Percentiles rank a stretch among this genome's conserved stretches.
Evolutionary conservation across 2,329 filamentous ascomycete species (phyloP).

Genomic region (Aspergillus versicolor): DNA sequence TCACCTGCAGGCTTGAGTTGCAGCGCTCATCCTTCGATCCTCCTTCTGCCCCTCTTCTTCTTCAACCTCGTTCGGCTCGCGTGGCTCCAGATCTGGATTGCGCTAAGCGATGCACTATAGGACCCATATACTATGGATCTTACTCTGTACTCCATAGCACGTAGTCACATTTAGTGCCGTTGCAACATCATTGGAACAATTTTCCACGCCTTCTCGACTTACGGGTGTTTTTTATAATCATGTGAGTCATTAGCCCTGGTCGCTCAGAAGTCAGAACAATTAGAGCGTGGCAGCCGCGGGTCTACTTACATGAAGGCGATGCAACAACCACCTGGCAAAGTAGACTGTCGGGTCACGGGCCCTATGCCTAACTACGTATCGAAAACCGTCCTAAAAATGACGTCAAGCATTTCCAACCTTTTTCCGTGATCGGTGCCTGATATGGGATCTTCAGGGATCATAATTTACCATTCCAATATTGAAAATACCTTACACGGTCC

Average conservation of each 20-base stretch:
- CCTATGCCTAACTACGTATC: neutral
- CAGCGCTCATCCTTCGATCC: slow-evolving; percentile 17
- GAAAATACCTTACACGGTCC: neutral
- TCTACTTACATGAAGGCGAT: neutral
- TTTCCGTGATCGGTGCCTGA: neutral
- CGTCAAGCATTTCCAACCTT: neutral
- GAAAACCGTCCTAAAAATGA: neutral
- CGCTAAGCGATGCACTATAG: slow-evolving; percentile 21
- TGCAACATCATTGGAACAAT: slow-evolving; percentile 5
- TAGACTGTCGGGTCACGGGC: neutral
- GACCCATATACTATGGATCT: neutral
- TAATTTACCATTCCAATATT: neutral
- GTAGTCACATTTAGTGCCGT: neutral
- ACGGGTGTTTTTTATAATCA: neutral
- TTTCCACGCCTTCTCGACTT: neutral
- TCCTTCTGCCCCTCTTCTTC: slow-evolving; percentile 14
- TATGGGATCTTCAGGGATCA: neutral
- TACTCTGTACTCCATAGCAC: neutral
- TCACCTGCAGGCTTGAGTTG: slow-evolving; percentile 19
- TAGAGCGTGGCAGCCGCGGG: neutral
- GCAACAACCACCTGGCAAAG: neutral
- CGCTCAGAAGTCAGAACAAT: neutral
- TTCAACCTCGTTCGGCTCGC: slow-evolving; percentile 19
- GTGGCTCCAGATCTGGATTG: slow-evolving; percentile 24
- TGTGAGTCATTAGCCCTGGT: neutral